Conservation (phyloP, 768 basidiomycete genomes). For the Lactarius tabidus region DNA sequence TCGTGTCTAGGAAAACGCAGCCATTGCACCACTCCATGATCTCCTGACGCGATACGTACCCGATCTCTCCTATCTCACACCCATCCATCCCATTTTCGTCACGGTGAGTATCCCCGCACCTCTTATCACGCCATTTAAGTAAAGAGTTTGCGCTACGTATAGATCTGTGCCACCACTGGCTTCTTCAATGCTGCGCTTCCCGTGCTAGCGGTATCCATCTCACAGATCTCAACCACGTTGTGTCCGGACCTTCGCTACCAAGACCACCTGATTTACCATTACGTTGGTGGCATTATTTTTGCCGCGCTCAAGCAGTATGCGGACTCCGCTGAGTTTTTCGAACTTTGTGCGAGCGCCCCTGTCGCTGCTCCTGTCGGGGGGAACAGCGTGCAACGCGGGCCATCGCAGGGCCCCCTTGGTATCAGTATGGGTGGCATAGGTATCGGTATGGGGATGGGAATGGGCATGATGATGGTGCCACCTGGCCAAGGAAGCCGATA, state of each 20-base stretch:
- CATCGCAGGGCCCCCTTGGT: constrained; percentile 12
- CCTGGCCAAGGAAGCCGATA: constrained; percentile 15
- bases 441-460: constrained; percentile 19
- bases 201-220: constrained; percentile 59
- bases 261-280: constrained; percentile 84
- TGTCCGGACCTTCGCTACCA: constrained; percentile 63
- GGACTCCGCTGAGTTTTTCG: constrained; percentile 73
- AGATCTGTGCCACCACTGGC: constrained; percentile 56
- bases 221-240: constrained; percentile 53
- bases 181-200: constrained; percentile 56
- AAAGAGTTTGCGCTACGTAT: not conserved
- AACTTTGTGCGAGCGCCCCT: constrained; percentile 60
- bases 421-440: constrained; percentile 17
- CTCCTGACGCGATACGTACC: constrained; percentile 63
- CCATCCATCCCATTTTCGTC: constrained; percentile 66
- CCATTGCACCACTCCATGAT: constrained; percentile 55
- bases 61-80: constrained; percentile 55
- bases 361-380: constrained; percentile 22
- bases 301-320: constrained; percentile 59
- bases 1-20: constrained; percentile 40
- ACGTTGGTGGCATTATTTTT: constrained; percentile 69
- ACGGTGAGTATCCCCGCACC: constrained; percentile 39
- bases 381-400: not conserved
- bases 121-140: not conserved
- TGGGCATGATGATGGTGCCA: constrained; percentile 16